A percentile compares a stretch with the other conserved stretches of the same genome.
Conservation (phyloP, 176 grass and related monocot genomes). For the Guadua angustifolia region DNA sequence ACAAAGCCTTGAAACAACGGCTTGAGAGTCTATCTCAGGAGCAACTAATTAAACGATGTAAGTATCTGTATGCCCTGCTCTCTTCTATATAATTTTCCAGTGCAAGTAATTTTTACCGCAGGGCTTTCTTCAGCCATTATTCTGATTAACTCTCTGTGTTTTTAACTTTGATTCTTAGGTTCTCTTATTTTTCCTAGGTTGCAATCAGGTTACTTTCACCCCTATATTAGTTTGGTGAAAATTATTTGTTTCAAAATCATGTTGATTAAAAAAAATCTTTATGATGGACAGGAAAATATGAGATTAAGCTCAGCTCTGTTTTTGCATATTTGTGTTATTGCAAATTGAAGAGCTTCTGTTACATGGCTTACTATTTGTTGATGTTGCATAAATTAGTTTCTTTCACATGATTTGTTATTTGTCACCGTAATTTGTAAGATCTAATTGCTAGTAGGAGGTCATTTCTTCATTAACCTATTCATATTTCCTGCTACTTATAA, state of each 20-base stretch:
- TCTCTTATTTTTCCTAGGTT: background rate
- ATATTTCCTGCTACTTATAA: background rate
- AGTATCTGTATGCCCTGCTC: slow-evolving; percentile 2
- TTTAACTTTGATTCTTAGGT: background rate
- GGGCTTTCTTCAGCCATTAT: background rate
- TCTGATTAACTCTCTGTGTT: background rate
- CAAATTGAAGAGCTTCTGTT: background rate
- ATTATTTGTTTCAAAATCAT: background rate
- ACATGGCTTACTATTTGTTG: background rate
- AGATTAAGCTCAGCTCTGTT: background rate
- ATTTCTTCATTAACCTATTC: background rate
- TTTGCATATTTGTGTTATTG: background rate
- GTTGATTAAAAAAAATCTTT: background rate
- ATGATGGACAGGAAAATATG: background rate
- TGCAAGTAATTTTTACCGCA: background rate
- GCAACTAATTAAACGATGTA: slow-evolving; percentile 83
- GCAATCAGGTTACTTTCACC: slow-evolving; percentile 16
- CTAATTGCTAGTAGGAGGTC: background rate
- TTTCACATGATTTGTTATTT: background rate
- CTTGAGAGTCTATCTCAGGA: slow-evolving; percentile 88
- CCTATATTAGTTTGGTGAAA: background rate
- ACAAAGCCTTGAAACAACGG: slow-evolving; percentile 82
- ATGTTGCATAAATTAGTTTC: background rate
- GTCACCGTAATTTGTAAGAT: background rate
- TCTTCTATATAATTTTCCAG: slow-evolving; percentile 1